Evolutionary conservation across 2,329 filamentous ascomycete species (phyloP).

Genomic region (Cytospora piceae): DNA sequence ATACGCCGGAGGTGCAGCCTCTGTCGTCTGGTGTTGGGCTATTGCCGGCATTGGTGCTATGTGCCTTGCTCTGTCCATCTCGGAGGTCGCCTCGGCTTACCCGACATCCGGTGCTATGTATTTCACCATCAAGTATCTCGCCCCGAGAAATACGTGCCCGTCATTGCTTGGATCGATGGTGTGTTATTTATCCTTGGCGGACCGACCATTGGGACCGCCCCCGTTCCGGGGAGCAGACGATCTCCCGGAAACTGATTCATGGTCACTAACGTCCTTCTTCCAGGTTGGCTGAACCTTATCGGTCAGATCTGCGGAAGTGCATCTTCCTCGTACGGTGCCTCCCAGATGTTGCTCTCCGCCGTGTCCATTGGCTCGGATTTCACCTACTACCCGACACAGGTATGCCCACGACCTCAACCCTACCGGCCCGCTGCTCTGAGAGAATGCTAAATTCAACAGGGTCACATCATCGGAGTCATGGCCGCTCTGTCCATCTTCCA

Average conservation of each 20-base stretch:
- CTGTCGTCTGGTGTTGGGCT: slow-evolving; percentile 62
- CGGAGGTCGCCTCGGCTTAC: slow-evolving; percentile 61
- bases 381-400: slow-evolving; percentile 46
- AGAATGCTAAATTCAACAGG: slow-evolving; percentile 24
- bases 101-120: slow-evolving; percentile 58
- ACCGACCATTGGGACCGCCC: neutral
- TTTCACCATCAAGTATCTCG: slow-evolving; percentile 59
- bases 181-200: slow-evolving; percentile 23
- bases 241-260: neutral
- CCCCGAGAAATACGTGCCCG: slow-evolving; percentile 50
- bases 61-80: slow-evolving; percentile 58
- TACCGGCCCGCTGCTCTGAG: no score
- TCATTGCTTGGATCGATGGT: slow-evolving; percentile 52
- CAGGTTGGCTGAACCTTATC: slow-evolving; percentile 53
- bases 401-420: neutral
- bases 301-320: slow-evolving; percentile 56
- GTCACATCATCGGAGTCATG: slow-evolving; percentile 56
- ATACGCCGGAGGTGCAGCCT: slow-evolving; percentile 55
- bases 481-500: slow-evolving; percentile 53
- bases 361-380: slow-evolving; percentile 53
- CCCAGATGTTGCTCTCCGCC: slow-evolving; percentile 57
- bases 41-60: slow-evolving; percentile 60
- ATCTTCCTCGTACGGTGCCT: slow-evolving; percentile 57
- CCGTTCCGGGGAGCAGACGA: neutral
- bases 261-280: slow-evolving; percentile 28